Evolutionary conservation across 352 stramenopile species (phyloP).

Genomic region (Phytophthora fragariae): DNA sequence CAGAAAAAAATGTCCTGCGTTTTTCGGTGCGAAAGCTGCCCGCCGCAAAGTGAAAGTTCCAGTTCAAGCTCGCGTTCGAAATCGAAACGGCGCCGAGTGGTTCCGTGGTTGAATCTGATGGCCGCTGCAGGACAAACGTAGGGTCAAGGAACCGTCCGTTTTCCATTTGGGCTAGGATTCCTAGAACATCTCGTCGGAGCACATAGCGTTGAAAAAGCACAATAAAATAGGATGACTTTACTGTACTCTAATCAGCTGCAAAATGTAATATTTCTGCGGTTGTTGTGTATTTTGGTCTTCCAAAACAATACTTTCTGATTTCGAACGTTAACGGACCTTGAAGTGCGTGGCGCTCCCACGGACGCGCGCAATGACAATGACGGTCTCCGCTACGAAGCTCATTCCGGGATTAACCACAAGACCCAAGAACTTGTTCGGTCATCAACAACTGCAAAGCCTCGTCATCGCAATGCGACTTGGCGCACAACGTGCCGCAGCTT

Average conservation of each 20-base stretch:
- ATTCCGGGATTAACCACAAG: neutral
- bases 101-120: neutral
- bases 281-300: neutral
- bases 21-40: neutral
- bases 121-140: too few species aligned
- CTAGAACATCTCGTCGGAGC: too few species aligned
- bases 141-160: neutral
- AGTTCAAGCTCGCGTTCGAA: neutral
- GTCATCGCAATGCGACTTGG: constrained; percentile 10
- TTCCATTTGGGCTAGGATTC: too few species aligned
- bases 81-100: neutral
- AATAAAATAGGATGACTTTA: too few species aligned
- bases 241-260: too few species aligned
- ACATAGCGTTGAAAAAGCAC: too few species aligned
- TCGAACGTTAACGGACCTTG: neutral
- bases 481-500: constrained; percentile 23
- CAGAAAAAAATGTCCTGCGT: neutral
- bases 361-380: neutral
- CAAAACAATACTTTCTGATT: neutral
- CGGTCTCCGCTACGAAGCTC: neutral
- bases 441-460: neutral
- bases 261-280: too few species aligned
- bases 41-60: neutral
- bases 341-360: neutral
- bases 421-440: neutral